Evolutionary conservation across 2,329 filamentous ascomycete species (phyloP).

Genomic region (Verticillium nonalfalfae): DNA sequence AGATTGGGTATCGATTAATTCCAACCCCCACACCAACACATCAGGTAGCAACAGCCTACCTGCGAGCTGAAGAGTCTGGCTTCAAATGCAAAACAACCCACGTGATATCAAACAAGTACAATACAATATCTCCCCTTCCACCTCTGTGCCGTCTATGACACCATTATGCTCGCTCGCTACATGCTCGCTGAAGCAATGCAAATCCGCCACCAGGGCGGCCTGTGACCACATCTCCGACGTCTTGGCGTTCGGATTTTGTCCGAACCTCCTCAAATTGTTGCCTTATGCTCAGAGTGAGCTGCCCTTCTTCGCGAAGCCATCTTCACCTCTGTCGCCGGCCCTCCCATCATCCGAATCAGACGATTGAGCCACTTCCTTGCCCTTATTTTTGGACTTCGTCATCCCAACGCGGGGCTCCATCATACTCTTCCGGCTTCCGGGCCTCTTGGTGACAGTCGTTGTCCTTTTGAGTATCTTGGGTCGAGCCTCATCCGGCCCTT

Average conservation of each 20-base stretch:
- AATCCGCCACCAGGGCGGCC: not conserved
- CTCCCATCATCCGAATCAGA: conserved; percentile 24
- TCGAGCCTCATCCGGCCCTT: conserved; percentile 13
- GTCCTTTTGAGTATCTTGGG: conserved; percentile 20
- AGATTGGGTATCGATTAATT: not conserved
- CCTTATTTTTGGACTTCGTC: conserved; percentile 36
- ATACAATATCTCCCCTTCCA: not conserved
- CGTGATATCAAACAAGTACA: not conserved
- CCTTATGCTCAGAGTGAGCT: conserved; percentile 31
- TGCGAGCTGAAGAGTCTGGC: not conserved
- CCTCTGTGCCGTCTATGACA: not conserved
- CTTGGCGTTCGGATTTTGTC: no score
- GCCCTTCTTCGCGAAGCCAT: conserved; percentile 23
- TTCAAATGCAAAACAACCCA: not conserved
- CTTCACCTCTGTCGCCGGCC: conserved; percentile 20
- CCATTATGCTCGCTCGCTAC: not conserved
- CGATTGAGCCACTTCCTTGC: conserved; percentile 34
- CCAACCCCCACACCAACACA: not conserved
- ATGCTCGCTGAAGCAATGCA: not conserved
- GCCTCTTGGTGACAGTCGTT: conserved; percentile 17
- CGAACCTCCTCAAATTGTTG: no score
- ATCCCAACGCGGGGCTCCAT: conserved; percentile 30
- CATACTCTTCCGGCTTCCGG: conserved; percentile 33
- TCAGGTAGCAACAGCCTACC: not conserved
- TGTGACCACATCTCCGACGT: no score